Conservation (phyloP, 2,329 filamentous ascomycete species). For the Chrysoporthe cubensis region DNA sequence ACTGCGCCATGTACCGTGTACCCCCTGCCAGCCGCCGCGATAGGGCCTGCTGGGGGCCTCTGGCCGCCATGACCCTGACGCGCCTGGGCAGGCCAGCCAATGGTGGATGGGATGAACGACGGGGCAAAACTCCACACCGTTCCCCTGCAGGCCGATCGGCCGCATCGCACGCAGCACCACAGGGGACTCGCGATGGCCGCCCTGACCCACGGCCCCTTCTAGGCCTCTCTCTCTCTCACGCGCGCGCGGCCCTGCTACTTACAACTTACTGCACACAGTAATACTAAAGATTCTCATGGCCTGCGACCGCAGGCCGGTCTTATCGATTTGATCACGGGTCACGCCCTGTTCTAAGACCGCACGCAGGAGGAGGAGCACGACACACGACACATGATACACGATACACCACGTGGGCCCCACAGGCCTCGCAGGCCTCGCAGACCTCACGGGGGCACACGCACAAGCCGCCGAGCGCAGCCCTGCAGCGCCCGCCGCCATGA, state of each 20-base stretch:
- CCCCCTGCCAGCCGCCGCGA: not conserved
- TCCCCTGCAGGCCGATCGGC: not conserved
- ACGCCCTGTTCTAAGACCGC: not conserved
- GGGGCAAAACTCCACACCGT: not conserved
- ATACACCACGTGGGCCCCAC: not conserved
- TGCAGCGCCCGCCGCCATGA: not conserved
- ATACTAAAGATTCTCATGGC: too few species aligned
- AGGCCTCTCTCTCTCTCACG: not conserved
- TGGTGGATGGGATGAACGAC: slow-evolving; percentile 7
- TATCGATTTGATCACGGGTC: not conserved
- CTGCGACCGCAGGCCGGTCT: not conserved
- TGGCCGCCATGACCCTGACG: not conserved
- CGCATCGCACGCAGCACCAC: not conserved
- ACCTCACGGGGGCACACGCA: not conserved
- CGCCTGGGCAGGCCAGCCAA: not conserved
- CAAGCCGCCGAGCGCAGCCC: not conserved
- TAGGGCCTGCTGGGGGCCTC: not conserved
- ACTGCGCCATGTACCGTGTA: not conserved
- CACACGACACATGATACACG: not conserved
- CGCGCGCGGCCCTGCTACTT: too few species aligned
- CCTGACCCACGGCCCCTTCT: not conserved
- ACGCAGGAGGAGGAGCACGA: not conserved
- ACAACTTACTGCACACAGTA: too few species aligned
- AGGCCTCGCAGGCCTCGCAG: not conserved
- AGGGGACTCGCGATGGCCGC: too few species aligned